phyloP scores from a whole-genome alignment of 768 basidiomycete genomes.

The Mycena galericulata region DNA sequence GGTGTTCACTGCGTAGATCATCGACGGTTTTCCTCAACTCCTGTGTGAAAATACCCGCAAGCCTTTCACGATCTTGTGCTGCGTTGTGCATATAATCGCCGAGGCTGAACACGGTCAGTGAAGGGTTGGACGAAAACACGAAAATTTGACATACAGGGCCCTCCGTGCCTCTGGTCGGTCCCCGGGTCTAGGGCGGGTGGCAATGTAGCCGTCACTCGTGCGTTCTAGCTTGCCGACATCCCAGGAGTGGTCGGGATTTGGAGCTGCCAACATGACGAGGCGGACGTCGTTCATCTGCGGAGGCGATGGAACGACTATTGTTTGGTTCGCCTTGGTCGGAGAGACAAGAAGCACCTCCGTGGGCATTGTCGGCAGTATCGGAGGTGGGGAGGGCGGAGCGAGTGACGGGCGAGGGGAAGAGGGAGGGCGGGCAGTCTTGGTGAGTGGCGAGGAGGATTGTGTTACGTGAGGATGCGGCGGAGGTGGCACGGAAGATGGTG shows the following conservation, averaged over 20 bases:
- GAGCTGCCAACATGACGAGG: conserved; percentile 1
- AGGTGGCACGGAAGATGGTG: not conserved
- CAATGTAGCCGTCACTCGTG: not conserved
- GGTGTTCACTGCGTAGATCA: too few relatives aligned
- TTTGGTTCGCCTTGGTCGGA: not conserved
- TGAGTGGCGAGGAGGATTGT: not conserved
- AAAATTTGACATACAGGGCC: too few relatives aligned
- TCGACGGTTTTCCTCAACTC: too few relatives aligned
- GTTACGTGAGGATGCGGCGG: not conserved
- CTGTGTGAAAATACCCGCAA: too few relatives aligned
- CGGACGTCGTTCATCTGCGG: not conserved
- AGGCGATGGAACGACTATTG: not conserved
- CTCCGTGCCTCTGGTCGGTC: not conserved
- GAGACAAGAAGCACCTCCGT: not conserved
- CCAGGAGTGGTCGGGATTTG: conserved; percentile 11
- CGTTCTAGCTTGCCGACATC: not conserved
- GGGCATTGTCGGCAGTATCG: not conserved
- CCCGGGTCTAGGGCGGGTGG: not conserved
- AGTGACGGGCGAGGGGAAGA: not conserved
- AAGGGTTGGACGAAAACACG: too few relatives aligned
- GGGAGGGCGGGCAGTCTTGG: not conserved
- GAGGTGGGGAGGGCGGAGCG: not conserved
- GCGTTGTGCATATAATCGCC: too few relatives aligned
- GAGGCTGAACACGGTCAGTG: too few relatives aligned
- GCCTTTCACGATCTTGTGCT: too few relatives aligned